Base-by-base conservation (phyloP, 306 rosid genomes). In the Cucurbita maxima region DNA sequence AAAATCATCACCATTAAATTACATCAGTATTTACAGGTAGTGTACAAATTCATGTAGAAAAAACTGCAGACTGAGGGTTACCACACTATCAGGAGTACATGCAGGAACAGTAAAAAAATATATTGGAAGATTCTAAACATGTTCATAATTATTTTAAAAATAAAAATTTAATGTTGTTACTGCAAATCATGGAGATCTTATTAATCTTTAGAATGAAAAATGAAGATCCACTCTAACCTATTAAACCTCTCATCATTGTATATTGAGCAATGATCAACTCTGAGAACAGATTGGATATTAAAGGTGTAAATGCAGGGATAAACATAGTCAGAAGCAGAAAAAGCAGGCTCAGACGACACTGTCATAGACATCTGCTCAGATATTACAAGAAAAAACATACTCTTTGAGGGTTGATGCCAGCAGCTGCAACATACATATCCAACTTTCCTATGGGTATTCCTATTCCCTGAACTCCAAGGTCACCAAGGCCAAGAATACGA, bases 381-480 rank as follows among this genome's bases (percentile, higher is more conserved):
- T 8, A 50, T 15, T 54, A 60, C 2, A 38, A 74, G 76, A 78
- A 76, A 75, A 58, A 76, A 56, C 92, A 78, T 91, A 95, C 99
- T 59, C 85, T 89, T 77, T 84, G 99, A 74, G 99, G 99, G 79
- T 89, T 95, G 66, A 95, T 86, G 45, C 99, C 99, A 75, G 99
- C 99, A 51, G 99, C 99, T 74, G 99, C 97, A 77, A 95, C 99
- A 76, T 95, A 95, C 81, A 95, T 87, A 82, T 95, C 99, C 79
- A 95, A 97, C 81, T 95, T 95, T 70, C 99, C 99, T 50, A 91
- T 89, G 53, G 99, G 97, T 66, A 95, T 95, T 85, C 92, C 99
- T 69, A 95, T 95, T 75, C 99, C 99, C 83, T 95, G 99, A 84
- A 95, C 97, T 71, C 99, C 99, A 78, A 95, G 99, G 75, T 95